phyloP scores from a whole-genome alignment of 1,284 basidiomycete species.

The Ceratobasidium sp. region DNA sequence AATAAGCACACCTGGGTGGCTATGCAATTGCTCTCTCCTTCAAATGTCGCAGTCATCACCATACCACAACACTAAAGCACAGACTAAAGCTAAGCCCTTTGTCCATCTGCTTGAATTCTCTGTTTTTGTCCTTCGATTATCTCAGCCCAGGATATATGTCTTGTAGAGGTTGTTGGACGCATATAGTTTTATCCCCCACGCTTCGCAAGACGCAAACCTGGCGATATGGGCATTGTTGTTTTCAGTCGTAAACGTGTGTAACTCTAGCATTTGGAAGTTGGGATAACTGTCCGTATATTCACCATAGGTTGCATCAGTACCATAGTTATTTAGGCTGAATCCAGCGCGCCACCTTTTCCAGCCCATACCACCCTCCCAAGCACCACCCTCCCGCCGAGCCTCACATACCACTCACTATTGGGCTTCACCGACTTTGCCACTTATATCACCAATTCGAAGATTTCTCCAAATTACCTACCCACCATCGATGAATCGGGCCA shows the following conservation, averaged over 20 bases:
- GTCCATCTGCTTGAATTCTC: no score
- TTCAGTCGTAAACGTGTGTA: conserved; percentile 3
- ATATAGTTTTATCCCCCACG: background rate
- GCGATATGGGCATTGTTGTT: background rate
- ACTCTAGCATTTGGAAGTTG: background rate
- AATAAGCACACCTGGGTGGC: conserved; percentile 6
- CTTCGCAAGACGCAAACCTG: background rate
- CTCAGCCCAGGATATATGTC: no score
- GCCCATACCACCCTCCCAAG: background rate
- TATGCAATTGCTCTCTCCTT: no score
- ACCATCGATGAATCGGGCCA: background rate
- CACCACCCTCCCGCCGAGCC: background rate
- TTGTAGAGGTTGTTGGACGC: no score
- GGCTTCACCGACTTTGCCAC: background rate
- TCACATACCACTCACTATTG: background rate
- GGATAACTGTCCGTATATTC: background rate
- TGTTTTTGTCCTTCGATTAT: no score
- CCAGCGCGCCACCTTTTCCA: background rate
- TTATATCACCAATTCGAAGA: background rate
- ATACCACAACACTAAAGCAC: no score
- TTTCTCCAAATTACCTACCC: conserved; percentile 5
- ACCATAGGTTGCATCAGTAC: background rate
- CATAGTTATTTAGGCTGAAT: background rate
- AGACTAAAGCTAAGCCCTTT: no score
- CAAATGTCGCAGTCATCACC: no score